Conservation (phyloP, 208 protist genomes). For the Acanthamoeba polyphaga region DNA sequence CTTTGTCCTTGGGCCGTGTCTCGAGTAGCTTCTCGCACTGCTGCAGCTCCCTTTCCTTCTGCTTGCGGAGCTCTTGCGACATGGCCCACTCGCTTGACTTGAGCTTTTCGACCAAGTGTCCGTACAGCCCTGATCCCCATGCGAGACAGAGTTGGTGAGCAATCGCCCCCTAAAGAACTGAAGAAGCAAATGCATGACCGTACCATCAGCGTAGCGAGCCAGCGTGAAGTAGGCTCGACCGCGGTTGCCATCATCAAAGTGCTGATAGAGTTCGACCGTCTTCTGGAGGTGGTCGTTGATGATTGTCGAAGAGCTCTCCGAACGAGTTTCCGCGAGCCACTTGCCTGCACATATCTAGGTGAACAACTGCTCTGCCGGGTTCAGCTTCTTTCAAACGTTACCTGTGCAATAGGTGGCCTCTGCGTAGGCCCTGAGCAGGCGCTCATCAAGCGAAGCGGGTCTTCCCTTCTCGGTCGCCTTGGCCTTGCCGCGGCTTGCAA, state of each 20-base stretch:
- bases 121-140: conserved; percentile 40
- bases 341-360: conserved; percentile 3
- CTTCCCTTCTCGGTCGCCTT: not conserved
- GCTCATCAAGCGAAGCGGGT: not conserved
- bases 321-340: conserved; percentile 70
- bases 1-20: conserved; percentile 63
- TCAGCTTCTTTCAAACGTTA: not conserved
- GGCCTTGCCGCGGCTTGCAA: not conserved
- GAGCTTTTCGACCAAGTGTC: conserved; percentile 74
- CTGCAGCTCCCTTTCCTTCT: conserved; percentile 74
- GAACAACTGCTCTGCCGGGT: not conserved
- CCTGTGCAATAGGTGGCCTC: conserved; percentile 67
- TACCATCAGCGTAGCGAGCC: conserved; percentile 61
- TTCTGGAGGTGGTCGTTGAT: conserved; percentile 74
- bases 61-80: conserved; percentile 69
- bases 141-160: not conserved
- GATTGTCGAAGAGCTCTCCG: conserved; percentile 70
- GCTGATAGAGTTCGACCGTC: conserved; percentile 71
- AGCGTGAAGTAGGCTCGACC: conserved; percentile 71
- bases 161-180: not conserved
- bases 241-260: conserved; percentile 34
- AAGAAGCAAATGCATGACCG: not conserved
- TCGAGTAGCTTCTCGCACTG: conserved; percentile 33
- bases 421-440: conserved; percentile 47
- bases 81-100: conserved; percentile 78